Conservation (phyloP, 495 filamentous ascomycete genomes). For the Penicillium turbatum region DNA sequence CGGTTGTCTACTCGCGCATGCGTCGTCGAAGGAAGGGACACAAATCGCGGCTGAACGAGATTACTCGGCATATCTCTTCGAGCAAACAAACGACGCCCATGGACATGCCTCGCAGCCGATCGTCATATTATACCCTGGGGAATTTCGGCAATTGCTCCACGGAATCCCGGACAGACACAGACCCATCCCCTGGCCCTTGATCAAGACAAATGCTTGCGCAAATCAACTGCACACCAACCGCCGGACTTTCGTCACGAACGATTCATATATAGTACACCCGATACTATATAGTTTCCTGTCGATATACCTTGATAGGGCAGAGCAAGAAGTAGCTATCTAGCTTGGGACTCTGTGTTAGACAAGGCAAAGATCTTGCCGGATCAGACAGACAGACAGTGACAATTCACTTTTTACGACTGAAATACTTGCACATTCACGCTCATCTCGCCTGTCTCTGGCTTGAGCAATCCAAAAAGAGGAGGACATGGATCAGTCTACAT, state of each 20-base stretch:
- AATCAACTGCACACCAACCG: slow-evolving; percentile 12
- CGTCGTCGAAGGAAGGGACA: neutral
- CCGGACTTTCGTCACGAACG: slow-evolving; percentile 34
- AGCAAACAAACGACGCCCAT: neutral
- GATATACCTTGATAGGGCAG: slow-evolving; percentile 64
- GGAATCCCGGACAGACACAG: neutral
- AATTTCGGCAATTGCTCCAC: neutral
- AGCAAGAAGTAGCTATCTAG: slow-evolving; percentile 51
- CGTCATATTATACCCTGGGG: neutral
- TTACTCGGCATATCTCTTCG: neutral
- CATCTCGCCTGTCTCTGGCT: slow-evolving; percentile 12
- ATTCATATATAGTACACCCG: slow-evolving; percentile 49
- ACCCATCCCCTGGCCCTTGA: neutral
- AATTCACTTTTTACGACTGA: slow-evolving; percentile 45
- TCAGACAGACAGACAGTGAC: slow-evolving; percentile 38
- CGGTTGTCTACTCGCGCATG: neutral
- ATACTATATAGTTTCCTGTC: slow-evolving; percentile 64
- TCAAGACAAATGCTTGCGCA: neutral
- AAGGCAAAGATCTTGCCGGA: slow-evolving; percentile 29
- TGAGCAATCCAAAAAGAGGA: slow-evolving; percentile 3
- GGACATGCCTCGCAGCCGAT: neutral
- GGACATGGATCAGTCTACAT: neutral
- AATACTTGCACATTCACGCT: slow-evolving; percentile 27
- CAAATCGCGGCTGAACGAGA: neutral
- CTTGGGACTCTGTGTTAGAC: slow-evolving; percentile 47